Percentiles rank a stretch among this genome's conserved stretches.
Conservation (phyloP, 768 basidiomycete species). For the Lactarius sanguifluus region DNA sequence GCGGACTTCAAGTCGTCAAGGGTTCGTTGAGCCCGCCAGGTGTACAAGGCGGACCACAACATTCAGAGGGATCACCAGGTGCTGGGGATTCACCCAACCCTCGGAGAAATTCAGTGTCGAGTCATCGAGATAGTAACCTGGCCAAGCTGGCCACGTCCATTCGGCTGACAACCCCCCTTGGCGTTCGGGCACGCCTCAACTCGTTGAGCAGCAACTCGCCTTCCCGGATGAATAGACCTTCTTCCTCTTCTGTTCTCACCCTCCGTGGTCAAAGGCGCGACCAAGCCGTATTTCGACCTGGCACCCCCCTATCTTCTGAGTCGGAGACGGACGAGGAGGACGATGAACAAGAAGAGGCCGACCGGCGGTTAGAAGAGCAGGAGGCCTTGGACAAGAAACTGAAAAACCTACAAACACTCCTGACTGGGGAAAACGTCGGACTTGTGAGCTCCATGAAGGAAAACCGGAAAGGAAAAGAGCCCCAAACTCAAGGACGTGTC, state of each 20-base stretch:
- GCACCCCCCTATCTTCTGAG: conserved; percentile 33
- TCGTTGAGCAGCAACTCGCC: conserved; percentile 58
- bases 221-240: conserved; percentile 46
- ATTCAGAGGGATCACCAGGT: conserved; percentile 11
- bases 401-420: conserved; percentile 63
- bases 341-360: conserved; percentile 66
- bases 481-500: conserved; percentile 37
- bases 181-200: conserved; percentile 68
- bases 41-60: conserved; percentile 37
- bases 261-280: conserved; percentile 40
- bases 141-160: conserved; percentile 42
- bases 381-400: conserved; percentile 67
- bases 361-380: conserved; percentile 64
- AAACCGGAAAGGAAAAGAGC: conserved; percentile 22
- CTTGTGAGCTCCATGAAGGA: conserved; percentile 48
- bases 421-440: conserved; percentile 72
- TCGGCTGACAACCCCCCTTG: conserved; percentile 54
- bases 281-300: conserved; percentile 17
- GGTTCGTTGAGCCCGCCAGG: conserved; percentile 55
- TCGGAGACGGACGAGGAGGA: conserved; percentile 50
- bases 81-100: conserved; percentile 24
- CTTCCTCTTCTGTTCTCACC: conserved; percentile 72
- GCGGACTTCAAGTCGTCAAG: conserved; percentile 70
- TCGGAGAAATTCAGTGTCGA: conserved; percentile 24
- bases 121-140: conserved; percentile 30